Base-by-base conservation (phyloP, 179 eudicot genomes). In the Kewa caespitosa region DNA sequence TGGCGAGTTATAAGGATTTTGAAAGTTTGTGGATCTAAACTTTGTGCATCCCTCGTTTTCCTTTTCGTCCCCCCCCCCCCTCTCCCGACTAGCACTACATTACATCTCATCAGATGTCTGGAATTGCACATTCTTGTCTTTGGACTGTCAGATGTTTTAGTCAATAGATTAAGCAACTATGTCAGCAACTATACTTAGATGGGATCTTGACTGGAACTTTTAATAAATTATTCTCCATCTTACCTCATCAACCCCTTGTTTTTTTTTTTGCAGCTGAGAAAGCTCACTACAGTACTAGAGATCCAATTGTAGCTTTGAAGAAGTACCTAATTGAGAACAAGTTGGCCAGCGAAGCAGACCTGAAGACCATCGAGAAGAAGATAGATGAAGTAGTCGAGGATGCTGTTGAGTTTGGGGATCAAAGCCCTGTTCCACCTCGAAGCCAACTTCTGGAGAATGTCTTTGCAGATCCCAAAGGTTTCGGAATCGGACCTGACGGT, bases 401-500 rank as follows among this genome's bases (percentile, higher is more conserved):
- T 4, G 85, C 97, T 48, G 98, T 91, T 14, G 98, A 94, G 74
- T 93, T 91, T 84, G 97, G 93, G 34, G 93, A 93, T 48, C 77
- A 64, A 77, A 94, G 98, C 84, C 91, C 96, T 18, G 79, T 62
- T 43, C 98, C 98, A 31, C 75, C 62, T 33, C 93, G 97, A 31
- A 86, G 84, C 83, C 98, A 94, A 79, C 92, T 94, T 78, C 84
- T 94, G n/a, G 96, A 94, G 77, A 94, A 92, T 43, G 98, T 94
- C n/a, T 94, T 94, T 73, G 93, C 96, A 1, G 98, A 94, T 66
- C 96, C 98, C 6, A 91, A 86, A 81, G 98, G 98, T 59, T 94
- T 94, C 38, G 98, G 98, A 62, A 94, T 94, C 33, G 96, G 92
- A 69, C 97, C 96, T 25, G 97, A 92, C 85, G 98, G 98, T 48